These are phyloP conservation scores for Bonia amplexicaulis DNA, from an alignment of 176 grass and related monocot species.

Conservation along the genomic window DNA sequence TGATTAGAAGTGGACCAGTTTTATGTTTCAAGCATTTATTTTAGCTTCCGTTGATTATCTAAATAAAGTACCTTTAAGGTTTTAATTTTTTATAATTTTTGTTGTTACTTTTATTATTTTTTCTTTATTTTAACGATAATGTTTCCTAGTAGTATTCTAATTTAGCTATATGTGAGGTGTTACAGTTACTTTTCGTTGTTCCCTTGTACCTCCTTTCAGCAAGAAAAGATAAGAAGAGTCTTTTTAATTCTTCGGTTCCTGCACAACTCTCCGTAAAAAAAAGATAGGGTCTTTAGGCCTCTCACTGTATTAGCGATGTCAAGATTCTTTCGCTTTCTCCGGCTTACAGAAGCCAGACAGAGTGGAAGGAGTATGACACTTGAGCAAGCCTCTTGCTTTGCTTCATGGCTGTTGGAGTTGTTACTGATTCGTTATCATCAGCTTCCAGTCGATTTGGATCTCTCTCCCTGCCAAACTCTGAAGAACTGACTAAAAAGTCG, in stretches of 20 bases:
- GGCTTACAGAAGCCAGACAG: not conserved
- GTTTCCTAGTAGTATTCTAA: no score
- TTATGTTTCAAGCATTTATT: no score
- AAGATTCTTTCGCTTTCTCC: not conserved
- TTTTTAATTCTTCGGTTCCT: not conserved
- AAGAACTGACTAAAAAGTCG: not conserved
- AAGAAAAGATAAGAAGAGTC: not conserved
- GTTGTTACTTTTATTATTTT: no score
- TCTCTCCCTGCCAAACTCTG: not conserved
- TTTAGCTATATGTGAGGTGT: no score
- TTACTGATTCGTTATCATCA: not conserved
- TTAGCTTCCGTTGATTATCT: no score
- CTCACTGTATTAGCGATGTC: not conserved
- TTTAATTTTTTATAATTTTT: no score
- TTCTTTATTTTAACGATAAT: no score
- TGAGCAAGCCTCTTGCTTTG: not conserved
- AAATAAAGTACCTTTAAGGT: no score
- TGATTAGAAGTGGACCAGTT: no score
- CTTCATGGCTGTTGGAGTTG: not conserved
- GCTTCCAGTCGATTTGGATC: not conserved
- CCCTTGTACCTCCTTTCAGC: not conserved
- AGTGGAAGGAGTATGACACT: not conserved
- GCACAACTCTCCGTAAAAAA: not conserved
- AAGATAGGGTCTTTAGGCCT: not conserved
- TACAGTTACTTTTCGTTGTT: not conserved